These are phyloP conservation scores for Claviceps quebecensis DNA, from an alignment of 2,329 filamentous ascomycete genomes.

Conservation along the genomic window DNA sequence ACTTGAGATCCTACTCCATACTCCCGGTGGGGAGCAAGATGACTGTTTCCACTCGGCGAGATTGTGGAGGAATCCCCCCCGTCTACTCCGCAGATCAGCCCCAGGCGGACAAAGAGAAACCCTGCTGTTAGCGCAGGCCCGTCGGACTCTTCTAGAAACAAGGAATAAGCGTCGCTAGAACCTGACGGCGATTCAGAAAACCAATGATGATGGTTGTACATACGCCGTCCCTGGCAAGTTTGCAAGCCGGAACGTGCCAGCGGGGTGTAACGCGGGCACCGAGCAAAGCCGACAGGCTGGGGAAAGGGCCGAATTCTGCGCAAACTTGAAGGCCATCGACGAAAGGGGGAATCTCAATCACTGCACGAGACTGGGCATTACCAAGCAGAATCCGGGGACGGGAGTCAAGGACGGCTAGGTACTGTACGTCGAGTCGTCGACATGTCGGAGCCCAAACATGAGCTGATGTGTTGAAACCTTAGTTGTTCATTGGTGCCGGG, in stretches of 20 bases:
- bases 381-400: too few relatives aligned
- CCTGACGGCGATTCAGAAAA: neutral
- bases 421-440: too few relatives aligned
- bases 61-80: neutral
- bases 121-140: neutral
- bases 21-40: neutral
- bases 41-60: neutral
- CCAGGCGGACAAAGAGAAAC: neutral
- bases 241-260: neutral
- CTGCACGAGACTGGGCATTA: too few relatives aligned
- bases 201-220: neutral
- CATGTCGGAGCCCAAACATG: too few relatives aligned
- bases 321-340: too few relatives aligned
- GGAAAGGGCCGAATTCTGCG: neutral
- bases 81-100: neutral
- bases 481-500: too few relatives aligned
- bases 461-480: too few relatives aligned
- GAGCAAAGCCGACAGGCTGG: neutral
- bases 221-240: neutral
- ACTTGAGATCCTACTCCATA: too few relatives aligned
- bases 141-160: neutral
- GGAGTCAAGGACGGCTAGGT: too few relatives aligned
- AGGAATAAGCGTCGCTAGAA: neutral
- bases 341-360: too few relatives aligned
- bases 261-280: conserved; percentile 6